A percentile compares a stretch with the other conserved stretches of the same genome.
These are phyloP conservation scores for Malbranchea cinnamomea DNA, from an alignment of 2,329 filamentous ascomycete genomes.

Conservation along the genomic window DNA sequence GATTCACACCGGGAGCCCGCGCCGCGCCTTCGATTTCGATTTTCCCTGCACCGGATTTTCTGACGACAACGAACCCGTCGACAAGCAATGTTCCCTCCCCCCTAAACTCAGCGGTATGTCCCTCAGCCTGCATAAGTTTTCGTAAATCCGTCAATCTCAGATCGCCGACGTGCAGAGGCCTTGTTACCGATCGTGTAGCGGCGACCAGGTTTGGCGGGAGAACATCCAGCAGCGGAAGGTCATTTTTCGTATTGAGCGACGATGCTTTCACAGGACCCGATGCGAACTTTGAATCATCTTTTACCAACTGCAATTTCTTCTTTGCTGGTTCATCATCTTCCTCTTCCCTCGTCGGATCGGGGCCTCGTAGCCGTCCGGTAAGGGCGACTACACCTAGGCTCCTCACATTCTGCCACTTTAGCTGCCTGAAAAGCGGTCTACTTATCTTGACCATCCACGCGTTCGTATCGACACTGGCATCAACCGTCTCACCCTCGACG, in stretches of 20 bases:
- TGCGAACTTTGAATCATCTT: slow-evolving; percentile 28
- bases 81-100: slow-evolving; percentile 86
- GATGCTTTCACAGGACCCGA: slow-evolving; percentile 12
- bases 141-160: slow-evolving; percentile 76
- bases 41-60: slow-evolving; percentile 72
- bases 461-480: slow-evolving; percentile 94
- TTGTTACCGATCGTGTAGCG: slow-evolving; percentile 59
- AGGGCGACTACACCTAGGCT: slow-evolving; percentile 86
- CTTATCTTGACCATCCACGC: slow-evolving; percentile 91
- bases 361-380: slow-evolving; percentile 53
- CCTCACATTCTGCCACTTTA: slow-evolving; percentile 90
- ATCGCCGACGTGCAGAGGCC: slow-evolving; percentile 89
- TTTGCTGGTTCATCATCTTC: slow-evolving; percentile 24
- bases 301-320: slow-evolving; percentile 38
- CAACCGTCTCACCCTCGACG: slow-evolving; percentile 52
- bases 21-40: slow-evolving; percentile 77
- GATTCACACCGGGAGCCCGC: slow-evolving; percentile 30
- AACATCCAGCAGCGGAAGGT: slow-evolving; percentile 41
- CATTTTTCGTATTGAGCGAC: slow-evolving; percentile 18
- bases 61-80: slow-evolving; percentile 73
- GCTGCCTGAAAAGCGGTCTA: slow-evolving; percentile 64
- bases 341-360: slow-evolving; percentile 24
- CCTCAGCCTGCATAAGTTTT: slow-evolving; percentile 63
- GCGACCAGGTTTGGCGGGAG: slow-evolving; percentile 49
- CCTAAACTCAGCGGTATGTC: slow-evolving; percentile 80